Conservation (phyloP, 2,329 filamentous ascomycete species). For the Pestalotiopsis sp. region DNA sequence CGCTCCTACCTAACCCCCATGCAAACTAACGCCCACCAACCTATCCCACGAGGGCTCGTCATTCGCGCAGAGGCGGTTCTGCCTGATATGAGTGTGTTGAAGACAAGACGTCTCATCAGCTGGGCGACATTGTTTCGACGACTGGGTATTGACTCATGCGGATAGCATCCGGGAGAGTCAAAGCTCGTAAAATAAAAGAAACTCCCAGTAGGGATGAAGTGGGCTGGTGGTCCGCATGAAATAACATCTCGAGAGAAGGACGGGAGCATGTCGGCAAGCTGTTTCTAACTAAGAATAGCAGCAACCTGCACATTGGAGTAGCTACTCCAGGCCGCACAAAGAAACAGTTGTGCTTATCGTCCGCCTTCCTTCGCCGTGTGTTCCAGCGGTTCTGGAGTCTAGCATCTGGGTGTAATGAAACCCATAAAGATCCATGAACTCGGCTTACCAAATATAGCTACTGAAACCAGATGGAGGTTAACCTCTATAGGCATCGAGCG, state of each 20-base stretch:
- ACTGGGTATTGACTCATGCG: not conserved
- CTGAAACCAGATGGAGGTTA: not conserved
- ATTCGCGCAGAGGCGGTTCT: constrained; percentile 25
- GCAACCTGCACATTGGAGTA: not conserved
- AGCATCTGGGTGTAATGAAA: not conserved
- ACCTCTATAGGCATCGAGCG: not conserved
- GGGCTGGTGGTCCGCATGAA: not conserved
- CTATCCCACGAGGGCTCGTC: constrained; percentile 21
- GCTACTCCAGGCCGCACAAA: not conserved
- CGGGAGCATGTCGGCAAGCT: not conserved
- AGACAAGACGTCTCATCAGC: not conserved
- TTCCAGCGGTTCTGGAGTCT: not conserved
- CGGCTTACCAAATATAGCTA: not conserved
- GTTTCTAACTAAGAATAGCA: not conserved
- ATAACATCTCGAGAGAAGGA: not conserved
- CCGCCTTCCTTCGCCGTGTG: not conserved
- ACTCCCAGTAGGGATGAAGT: not conserved
- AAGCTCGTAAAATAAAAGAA: constrained; percentile 9
- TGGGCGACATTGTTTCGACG: not conserved
- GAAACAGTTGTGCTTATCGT: not conserved
- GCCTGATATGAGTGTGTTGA: constrained; percentile 2
- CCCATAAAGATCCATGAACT: not conserved
- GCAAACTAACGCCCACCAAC: constrained; percentile 21
- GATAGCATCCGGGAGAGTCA: not conserved
- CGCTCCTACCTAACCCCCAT: constrained; percentile 6